Conservation (phyloP, 768 basidiomycete species). For the Hemileccinum rubropunctum region DNA sequence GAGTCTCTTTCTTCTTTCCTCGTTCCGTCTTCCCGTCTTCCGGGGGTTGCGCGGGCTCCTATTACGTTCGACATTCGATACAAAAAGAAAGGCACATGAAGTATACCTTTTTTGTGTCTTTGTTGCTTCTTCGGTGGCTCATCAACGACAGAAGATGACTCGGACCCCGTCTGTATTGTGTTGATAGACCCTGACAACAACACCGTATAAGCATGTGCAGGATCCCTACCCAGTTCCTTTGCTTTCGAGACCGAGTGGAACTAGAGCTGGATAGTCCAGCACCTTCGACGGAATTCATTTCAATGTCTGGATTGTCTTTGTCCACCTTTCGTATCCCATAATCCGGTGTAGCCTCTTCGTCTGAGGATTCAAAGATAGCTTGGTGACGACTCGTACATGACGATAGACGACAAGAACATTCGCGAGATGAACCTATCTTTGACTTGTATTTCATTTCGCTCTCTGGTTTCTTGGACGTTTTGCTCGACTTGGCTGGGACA, state of each 20-base stretch:
- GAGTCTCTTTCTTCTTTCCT: slow-evolving; percentile 32
- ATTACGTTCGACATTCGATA: background rate
- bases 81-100: background rate
- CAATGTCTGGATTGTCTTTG: slow-evolving; percentile 7
- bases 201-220: slow-evolving; percentile 11
- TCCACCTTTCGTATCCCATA: background rate
- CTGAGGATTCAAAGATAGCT: slow-evolving; percentile 30
- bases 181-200: slow-evolving; percentile 23
- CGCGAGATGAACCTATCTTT: slow-evolving; percentile 13
- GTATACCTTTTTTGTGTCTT: slow-evolving; percentile 38
- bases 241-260: slow-evolving; percentile 5
- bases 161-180: slow-evolving; percentile 35
- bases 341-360: slow-evolving; percentile 21
- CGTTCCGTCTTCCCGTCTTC: slow-evolving; percentile 25
- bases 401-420: background rate
- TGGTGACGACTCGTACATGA: slow-evolving; percentile 1
- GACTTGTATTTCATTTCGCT: slow-evolving; percentile 25
- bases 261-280: slow-evolving; percentile 14
- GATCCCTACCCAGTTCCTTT: slow-evolving; percentile 11
- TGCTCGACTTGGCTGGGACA: slow-evolving; percentile 3
- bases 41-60: slow-evolving; percentile 24
- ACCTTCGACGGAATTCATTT: slow-evolving; percentile 5
- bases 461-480: slow-evolving; percentile 17
- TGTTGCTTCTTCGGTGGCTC: slow-evolving; percentile 50
- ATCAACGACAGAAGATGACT: slow-evolving; percentile 58